phyloP scores from a whole-genome alignment of 306 rosid species.

The Aeschynomene evenia region DNA sequence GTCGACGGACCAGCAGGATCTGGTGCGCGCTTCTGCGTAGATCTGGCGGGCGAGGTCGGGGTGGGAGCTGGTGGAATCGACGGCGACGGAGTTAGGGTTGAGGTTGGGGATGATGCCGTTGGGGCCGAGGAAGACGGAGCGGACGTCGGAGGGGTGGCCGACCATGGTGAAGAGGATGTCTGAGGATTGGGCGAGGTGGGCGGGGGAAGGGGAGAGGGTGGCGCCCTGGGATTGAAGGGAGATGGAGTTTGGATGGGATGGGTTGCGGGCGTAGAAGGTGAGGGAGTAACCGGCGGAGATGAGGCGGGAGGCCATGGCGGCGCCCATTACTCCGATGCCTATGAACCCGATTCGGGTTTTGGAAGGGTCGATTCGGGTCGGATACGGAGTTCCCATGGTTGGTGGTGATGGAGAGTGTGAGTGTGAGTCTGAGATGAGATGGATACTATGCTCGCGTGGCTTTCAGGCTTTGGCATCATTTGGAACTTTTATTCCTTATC shows the following conservation, averaged over 20 bases:
- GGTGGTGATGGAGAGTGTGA: not conserved
- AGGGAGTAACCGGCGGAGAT: conserved; percentile 67
- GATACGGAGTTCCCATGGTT: conserved; percentile 53
- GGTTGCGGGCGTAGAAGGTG: conserved; percentile 77
- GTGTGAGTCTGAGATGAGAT: not conserved
- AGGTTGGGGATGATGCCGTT: conserved; percentile 48
- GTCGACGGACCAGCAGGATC: conserved; percentile 64
- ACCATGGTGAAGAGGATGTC: conserved; percentile 76
- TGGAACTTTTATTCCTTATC: too few species aligned
- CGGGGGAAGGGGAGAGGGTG: conserved; percentile 40
- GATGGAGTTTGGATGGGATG: conserved; percentile 49
- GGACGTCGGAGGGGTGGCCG: conserved; percentile 77
- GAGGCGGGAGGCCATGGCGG: conserved; percentile 83
- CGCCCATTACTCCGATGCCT: conserved; percentile 84
- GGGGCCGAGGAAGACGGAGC: conserved; percentile 40
- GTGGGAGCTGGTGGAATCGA: conserved; percentile 77
- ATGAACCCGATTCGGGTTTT: conserved; percentile 74
- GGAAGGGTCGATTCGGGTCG: conserved; percentile 45
- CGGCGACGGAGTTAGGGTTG: conserved; percentile 46
- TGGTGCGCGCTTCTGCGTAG: conserved; percentile 38
- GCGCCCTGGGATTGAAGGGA: conserved; percentile 62
- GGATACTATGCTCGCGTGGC: not conserved
- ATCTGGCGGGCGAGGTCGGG: conserved; percentile 70
- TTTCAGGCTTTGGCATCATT: too few species aligned
- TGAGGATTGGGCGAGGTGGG: conserved; percentile 41